phyloP scores from a whole-genome alignment of 1,284 basidiomycete species.

The Porodaedalea pini region DNA sequence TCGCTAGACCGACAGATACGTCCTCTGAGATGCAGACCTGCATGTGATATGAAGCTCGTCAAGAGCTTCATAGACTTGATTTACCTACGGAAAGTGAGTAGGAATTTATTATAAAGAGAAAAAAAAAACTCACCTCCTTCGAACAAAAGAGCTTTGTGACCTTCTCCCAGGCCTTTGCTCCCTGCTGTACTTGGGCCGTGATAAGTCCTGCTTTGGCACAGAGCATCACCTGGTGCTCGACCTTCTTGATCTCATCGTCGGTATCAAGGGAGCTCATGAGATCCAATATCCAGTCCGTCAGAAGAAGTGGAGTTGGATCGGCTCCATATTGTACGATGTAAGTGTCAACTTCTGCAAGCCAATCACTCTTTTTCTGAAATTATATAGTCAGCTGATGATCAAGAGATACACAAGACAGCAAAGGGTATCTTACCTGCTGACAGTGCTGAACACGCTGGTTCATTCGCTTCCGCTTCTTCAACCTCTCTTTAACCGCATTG shows the following conservation, averaged over 20 bases:
- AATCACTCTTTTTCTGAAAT: not conserved
- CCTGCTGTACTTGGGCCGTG: not conserved
- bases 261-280: not conserved
- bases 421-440: not conserved
- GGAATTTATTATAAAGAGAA: not conserved
- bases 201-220: not conserved
- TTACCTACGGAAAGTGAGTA: not conserved
- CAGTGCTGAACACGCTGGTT: not conserved
- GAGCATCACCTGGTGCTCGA: not conserved
- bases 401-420: too few species aligned
- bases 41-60: not conserved
- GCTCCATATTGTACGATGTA: not conserved
- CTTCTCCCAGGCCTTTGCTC: not conserved
- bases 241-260: not conserved
- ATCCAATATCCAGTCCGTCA: conserved; percentile 1
- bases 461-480: not conserved
- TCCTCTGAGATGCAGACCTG: not conserved
- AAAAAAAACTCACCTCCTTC: not conserved
- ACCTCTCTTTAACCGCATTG: not conserved
- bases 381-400: not conserved
- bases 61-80: conserved; percentile 3
- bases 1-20: not conserved
- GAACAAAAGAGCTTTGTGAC: not conserved
- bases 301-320: not conserved
- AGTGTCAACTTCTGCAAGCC: not conserved